Conservation (phyloP, 208 protist genomes). For the Phytomonas sp. region DNA sequence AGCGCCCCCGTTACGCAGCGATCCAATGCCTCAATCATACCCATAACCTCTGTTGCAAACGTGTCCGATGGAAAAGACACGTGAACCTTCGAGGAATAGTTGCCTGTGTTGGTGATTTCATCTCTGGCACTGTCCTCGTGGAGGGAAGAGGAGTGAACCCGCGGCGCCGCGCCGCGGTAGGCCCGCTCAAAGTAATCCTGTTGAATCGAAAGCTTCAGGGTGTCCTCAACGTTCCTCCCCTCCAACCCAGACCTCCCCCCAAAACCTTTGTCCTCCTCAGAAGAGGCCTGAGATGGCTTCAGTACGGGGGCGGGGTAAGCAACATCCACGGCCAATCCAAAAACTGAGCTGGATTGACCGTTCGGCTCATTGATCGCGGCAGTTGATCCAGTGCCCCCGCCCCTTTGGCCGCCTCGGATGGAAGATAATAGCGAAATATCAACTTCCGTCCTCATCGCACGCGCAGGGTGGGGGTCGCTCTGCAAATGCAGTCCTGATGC, state of each 20-base stretch:
- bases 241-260: not conserved
- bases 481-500: not conserved
- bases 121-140: not conserved
- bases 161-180: not conserved
- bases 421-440: not conserved
- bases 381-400: not conserved
- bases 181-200: conserved; percentile 1
- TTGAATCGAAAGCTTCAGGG: not conserved
- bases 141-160: not conserved
- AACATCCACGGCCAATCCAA: not conserved
- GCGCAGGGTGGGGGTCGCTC: not conserved
- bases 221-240: not conserved
- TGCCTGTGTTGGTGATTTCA: not conserved
- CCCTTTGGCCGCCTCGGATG: not conserved
- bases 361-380: not conserved
- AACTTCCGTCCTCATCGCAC: not conserved
- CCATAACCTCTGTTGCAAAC: conserved; percentile 74
- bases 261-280: not conserved
- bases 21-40: conserved; percentile 75
- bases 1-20: conserved; percentile 60
- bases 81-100: not conserved
- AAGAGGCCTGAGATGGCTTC: not conserved
- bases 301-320: conserved; percentile 4
- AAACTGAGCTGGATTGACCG: not conserved
- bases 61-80: conserved; percentile 11